Conservation (phyloP, 805 yeast genomes). For the Kluyveromyces siamensis region DNA sequence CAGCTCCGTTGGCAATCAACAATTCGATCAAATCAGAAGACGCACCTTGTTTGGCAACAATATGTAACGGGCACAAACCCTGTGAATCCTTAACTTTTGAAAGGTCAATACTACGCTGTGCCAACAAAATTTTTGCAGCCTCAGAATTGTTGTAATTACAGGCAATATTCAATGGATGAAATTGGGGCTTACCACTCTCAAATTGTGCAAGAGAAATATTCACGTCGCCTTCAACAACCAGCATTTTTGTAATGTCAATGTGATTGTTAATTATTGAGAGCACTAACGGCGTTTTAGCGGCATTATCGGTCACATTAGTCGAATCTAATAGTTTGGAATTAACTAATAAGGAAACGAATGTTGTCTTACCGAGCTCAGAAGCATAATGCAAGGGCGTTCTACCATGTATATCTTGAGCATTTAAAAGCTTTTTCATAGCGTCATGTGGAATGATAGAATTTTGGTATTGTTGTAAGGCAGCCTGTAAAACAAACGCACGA, state of each 20-base stretch:
- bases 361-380: constrained; percentile 46
- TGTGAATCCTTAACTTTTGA: constrained; percentile 57
- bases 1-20: constrained; percentile 61
- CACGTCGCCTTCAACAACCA: constrained; percentile 40
- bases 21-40: constrained; percentile 59
- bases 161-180: constrained; percentile 75
- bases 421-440: constrained; percentile 21
- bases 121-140: constrained; percentile 55
- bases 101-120: constrained; percentile 27
- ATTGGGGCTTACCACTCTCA: constrained; percentile 47
- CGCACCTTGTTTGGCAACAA: constrained; percentile 73
- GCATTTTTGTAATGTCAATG: constrained; percentile 39
- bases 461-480: constrained; percentile 12
- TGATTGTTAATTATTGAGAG: constrained; percentile 68
- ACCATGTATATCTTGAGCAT: constrained; percentile 56
- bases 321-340: constrained; percentile 23
- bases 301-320: constrained; percentile 47
- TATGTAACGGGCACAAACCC: constrained; percentile 81
- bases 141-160: constrained; percentile 75
- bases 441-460: constrained; percentile 11
- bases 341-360: constrained; percentile 33
- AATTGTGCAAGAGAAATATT: constrained; percentile 40
- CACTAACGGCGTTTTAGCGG: constrained; percentile 73
- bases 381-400: constrained; percentile 85
- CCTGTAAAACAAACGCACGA: constrained; percentile 22